Conservation (phyloP, 148 eudicot genomes). For the Polygonum maritimum region DNA sequence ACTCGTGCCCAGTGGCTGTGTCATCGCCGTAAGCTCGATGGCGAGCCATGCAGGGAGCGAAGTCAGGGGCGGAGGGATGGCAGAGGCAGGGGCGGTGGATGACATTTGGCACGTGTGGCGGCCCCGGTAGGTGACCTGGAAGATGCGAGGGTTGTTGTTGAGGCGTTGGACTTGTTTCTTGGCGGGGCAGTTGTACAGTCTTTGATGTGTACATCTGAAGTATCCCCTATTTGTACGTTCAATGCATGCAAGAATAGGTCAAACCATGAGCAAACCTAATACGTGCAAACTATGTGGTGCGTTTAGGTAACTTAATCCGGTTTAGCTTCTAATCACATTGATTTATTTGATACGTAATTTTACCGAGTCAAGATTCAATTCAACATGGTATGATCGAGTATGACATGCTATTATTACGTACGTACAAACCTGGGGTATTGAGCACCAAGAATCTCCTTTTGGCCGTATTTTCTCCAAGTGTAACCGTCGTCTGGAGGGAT, state of each 20-base stretch:
- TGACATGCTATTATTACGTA: neutral
- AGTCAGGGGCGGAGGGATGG: neutral
- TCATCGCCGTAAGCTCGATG: slow-evolving; percentile 10
- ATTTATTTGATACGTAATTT: no score
- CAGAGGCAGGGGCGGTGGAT: slow-evolving; percentile 51
- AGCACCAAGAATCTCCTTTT: slow-evolving; percentile 69
- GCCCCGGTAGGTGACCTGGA: slow-evolving; percentile 49
- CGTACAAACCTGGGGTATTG: slow-evolving; percentile 43
- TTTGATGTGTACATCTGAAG: slow-evolving; percentile 86
- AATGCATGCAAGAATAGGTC: neutral
- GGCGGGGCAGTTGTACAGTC: slow-evolving; percentile 56
- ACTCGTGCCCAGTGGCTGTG: neutral
- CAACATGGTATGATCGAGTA: neutral
- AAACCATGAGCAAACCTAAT: no score
- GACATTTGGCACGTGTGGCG: slow-evolving; percentile 75
- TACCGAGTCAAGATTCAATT: neutral
- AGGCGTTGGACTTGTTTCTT: slow-evolving; percentile 86
- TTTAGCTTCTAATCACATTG: neutral
- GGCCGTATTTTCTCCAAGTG: slow-evolving; percentile 94
- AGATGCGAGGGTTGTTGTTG: slow-evolving; percentile 49
- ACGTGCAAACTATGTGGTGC: no score
- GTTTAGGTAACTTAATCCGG: no score
- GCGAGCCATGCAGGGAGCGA: slow-evolving; percentile 24
- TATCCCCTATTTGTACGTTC: slow-evolving; percentile 40
- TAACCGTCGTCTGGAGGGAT: slow-evolving; percentile 84